These are phyloP conservation scores for Raphidocelis subcapitata DNA, from an alignment of 139 green algal species.

Conservation along the genomic window DNA sequence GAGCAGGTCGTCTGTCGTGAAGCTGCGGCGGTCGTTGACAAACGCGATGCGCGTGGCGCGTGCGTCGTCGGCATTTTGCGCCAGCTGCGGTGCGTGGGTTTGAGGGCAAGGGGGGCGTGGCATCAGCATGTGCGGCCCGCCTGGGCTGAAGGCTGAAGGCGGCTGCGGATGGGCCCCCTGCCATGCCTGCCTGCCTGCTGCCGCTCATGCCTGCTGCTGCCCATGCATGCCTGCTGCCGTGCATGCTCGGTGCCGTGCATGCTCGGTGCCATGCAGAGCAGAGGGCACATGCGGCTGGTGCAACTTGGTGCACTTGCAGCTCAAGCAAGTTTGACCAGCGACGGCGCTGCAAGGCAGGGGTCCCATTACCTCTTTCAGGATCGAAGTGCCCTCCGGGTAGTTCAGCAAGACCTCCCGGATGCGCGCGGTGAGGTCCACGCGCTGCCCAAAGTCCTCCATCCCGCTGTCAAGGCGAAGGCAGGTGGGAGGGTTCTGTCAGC, in stretches of 20 bases:
- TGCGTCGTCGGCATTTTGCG: slow-evolving; percentile 72
- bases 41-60: slow-evolving; percentile 50
- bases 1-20: slow-evolving; percentile 42
- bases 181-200: no score
- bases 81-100: not conserved
- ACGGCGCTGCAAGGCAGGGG: not conserved
- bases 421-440: slow-evolving; percentile 67
- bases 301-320: not conserved
- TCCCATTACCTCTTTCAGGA: slow-evolving; percentile 81
- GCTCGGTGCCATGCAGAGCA: not conserved
- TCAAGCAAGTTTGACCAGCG: not conserved
- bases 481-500: not conserved
- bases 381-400: slow-evolving; percentile 76
- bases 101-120: no score
- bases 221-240: not conserved
- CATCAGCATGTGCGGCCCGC: no score
- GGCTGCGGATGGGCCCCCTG: no score
- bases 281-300: not conserved
- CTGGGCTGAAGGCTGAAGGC: no score
- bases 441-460: slow-evolving; percentile 59
- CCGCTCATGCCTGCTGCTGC: not conserved
- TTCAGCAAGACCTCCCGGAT: slow-evolving; percentile 73
- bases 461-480: not conserved
- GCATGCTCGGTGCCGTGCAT: not conserved
- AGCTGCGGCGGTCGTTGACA: slow-evolving; percentile 49